These are phyloP conservation scores for Ganoderma boninense DNA, from an alignment of 1,284 basidiomycete species.

Conservation along the genomic window DNA sequence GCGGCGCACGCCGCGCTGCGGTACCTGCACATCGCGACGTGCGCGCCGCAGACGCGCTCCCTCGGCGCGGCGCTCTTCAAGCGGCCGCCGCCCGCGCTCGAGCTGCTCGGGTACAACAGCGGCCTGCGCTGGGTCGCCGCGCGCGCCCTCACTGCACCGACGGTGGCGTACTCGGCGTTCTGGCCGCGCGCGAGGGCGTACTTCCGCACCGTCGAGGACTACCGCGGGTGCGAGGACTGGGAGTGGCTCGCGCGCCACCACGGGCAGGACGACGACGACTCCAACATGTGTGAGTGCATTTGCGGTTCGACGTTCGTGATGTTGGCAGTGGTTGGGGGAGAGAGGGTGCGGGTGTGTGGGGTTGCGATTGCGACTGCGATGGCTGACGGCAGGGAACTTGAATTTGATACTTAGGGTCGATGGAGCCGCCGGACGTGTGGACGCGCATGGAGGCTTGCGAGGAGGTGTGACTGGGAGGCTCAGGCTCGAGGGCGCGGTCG, in stretches of 20 bases:
- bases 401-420: neutral
- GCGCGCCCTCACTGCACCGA: neutral
- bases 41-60: neutral
- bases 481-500: neutral
- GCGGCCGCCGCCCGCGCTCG: neutral
- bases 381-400: neutral
- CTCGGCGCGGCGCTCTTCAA: neutral
- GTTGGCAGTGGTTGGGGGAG: too few relatives aligned
- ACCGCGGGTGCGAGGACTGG: constrained; percentile 22
- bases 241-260: constrained; percentile 23
- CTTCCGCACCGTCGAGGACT: constrained; percentile 18
- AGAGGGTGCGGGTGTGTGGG: too few relatives aligned
- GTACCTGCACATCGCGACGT: constrained; percentile 1
- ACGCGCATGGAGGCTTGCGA: neutral
- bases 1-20: neutral
- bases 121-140: neutral
- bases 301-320: neutral
- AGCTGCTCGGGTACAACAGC: constrained; percentile 7
- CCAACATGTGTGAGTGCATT: neutral
- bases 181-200: constrained; percentile 14
- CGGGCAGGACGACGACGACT: constrained; percentile 10
- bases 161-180: constrained; percentile 3
- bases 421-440: neutral
- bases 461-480: neutral
- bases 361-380: neutral